These are phyloP conservation scores for Sphagnum contortum DNA, from an alignment of 225 moss, liverwort and hornwort species.

Conservation along the genomic window DNA sequence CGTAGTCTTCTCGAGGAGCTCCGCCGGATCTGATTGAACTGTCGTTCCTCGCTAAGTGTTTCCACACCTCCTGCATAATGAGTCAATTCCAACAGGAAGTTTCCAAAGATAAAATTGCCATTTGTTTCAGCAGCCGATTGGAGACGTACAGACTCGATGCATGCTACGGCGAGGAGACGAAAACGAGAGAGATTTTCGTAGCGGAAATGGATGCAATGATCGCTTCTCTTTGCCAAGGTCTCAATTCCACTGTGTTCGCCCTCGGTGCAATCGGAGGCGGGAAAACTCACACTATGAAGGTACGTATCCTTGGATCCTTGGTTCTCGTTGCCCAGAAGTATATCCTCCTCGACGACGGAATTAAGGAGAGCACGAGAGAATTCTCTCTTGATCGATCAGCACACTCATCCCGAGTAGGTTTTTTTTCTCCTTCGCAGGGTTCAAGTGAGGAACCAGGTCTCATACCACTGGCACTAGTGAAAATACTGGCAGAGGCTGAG, in stretches of 20 bases:
- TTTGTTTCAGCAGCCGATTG: constrained; percentile 16
- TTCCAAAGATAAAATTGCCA: too few relatives aligned
- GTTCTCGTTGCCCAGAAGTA: background rate
- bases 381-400: too few relatives aligned
- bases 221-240: constrained; percentile 12
- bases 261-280: constrained; percentile 34
- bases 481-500: constrained; percentile 9
- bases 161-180: constrained; percentile 14
- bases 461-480: constrained; percentile 20
- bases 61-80: too few relatives aligned
- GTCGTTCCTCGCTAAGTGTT: background rate
- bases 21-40: too few relatives aligned
- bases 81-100: too few relatives aligned
- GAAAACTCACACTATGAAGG: constrained; percentile 33
- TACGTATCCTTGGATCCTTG: constrained; percentile 2
- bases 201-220: constrained; percentile 25
- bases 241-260: constrained; percentile 27
- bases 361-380: too few relatives aligned
- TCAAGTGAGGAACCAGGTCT: constrained; percentile 18
- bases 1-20: too few relatives aligned
- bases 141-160: constrained; percentile 28
- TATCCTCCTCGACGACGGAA: too few relatives aligned
- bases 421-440: constrained; percentile 8
- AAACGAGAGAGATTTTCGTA: constrained; percentile 12
- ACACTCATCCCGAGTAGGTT: too few relatives aligned